Evolutionary conservation across 352 stramenopile species (phyloP).

Genomic region (Blastocystis sp.): DNA sequence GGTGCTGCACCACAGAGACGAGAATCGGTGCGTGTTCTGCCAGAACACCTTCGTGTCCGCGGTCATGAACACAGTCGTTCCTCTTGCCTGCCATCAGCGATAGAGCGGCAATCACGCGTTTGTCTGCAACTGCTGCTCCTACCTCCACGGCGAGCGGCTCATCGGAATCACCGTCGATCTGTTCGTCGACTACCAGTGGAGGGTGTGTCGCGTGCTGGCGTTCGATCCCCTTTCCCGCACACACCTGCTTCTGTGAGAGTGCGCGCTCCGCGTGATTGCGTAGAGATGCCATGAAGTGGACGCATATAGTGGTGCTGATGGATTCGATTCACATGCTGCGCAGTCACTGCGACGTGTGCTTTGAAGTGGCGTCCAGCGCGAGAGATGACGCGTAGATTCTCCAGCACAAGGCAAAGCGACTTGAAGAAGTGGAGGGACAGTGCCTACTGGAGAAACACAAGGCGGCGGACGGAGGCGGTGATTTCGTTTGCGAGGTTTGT

Average conservation of each 20-base stretch:
- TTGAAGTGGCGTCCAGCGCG: not conserved
- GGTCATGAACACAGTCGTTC: not conserved
- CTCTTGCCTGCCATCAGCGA: not conserved
- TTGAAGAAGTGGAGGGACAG: slow-evolving; percentile 9
- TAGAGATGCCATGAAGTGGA: not conserved
- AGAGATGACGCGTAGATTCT: not conserved
- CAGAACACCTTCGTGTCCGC: not conserved
- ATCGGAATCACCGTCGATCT: slow-evolving; percentile 33
- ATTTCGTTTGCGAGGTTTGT: not conserved
- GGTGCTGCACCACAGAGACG: not conserved
- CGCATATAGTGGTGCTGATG: not conserved
- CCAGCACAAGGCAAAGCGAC: not conserved
- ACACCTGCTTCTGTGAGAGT: slow-evolving; percentile 4
- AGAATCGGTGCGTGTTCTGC: slow-evolving; percentile 16
- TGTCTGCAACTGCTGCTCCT: slow-evolving; percentile 38
- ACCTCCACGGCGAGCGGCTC: not conserved
- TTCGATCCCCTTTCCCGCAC: slow-evolving; percentile 38
- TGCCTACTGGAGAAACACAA: slow-evolving; percentile 1
- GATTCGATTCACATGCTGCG: slow-evolving; percentile 19
- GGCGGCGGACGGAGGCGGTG: not conserved
- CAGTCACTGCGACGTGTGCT: not conserved
- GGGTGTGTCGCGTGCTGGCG: not conserved
- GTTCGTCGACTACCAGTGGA: slow-evolving; percentile 32
- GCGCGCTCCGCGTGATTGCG: not conserved
- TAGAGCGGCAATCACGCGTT: not conserved